Evolutionary conservation across 768 basidiomycete species (phyloP).

Genomic region (Phanerochaete carnosa): DNA sequence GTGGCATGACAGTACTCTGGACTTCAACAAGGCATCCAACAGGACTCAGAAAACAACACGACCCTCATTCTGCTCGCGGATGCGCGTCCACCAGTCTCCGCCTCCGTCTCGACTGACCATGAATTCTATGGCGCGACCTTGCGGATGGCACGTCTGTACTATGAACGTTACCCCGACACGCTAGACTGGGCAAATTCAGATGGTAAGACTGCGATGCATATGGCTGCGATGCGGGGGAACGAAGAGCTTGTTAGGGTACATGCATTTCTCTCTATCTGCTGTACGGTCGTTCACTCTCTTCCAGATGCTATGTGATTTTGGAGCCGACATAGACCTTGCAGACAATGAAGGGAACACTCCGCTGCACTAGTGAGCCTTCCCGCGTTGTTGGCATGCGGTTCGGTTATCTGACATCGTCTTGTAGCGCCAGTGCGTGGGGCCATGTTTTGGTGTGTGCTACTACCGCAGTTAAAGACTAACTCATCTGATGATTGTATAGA

Average conservation of each 20-base stretch:
- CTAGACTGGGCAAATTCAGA: conserved; percentile 91
- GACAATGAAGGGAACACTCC: conserved; percentile 93
- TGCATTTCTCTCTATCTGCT: conserved; percentile 15
- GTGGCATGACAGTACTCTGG: neutral
- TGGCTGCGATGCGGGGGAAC: conserved; percentile 85
- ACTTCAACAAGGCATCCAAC: neutral
- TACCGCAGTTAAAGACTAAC: neutral
- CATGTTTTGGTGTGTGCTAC: conserved; percentile 67
- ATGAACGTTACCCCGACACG: conserved; percentile 81
- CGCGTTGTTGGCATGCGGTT: conserved; percentile 5
- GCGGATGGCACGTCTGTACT: conserved; percentile 85
- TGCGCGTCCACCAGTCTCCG: conserved; percentile 50
- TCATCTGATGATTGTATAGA: conserved; percentile 37
- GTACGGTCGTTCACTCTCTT: neutral
- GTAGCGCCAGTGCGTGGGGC: conserved; percentile 85
- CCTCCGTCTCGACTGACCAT: conserved; percentile 44
- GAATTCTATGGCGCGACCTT: conserved; percentile 71
- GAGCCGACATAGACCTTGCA: conserved; percentile 84
- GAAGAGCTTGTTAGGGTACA: conserved; percentile 83
- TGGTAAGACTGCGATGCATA: conserved; percentile 88
- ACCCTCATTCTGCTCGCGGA: conserved; percentile 93
- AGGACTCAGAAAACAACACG: conserved; percentile 94
- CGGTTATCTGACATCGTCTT: conserved; percentile 4
- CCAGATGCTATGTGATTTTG: conserved; percentile 88
- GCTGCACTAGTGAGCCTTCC: conserved; percentile 76